phyloP scores from a whole-genome alignment of 768 basidiomycete genomes.

The Lanmaoa pseudosensibilis region DNA sequence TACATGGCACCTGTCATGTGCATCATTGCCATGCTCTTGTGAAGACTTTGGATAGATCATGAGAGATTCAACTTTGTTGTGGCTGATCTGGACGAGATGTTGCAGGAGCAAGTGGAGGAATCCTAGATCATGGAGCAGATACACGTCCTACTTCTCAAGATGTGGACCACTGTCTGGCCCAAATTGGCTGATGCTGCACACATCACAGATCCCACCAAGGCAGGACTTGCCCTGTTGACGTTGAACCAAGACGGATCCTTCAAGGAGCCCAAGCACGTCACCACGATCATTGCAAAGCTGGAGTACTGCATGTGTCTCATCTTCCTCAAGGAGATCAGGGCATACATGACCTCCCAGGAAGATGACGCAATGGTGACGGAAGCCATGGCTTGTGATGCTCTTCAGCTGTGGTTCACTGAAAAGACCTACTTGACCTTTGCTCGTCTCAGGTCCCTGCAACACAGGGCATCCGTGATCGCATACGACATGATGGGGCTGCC shows the following conservation, averaged over 20 bases:
- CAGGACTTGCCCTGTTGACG: background rate
- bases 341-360: background rate
- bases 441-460: slow-evolving; percentile 8
- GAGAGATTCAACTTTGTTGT: background rate
- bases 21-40: slow-evolving; percentile 1
- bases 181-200: fast-evolving
- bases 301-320: slow-evolving; percentile 10
- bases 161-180: slow-evolving; percentile 16
- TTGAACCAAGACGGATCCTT: slow-evolving; percentile 12
- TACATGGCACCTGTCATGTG: slow-evolving; percentile 9
- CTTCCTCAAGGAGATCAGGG: slow-evolving; percentile 4
- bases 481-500: slow-evolving; percentile 2
- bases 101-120: background rate
- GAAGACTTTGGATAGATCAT: background rate
- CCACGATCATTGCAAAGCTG: slow-evolving; percentile 3
- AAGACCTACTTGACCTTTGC: slow-evolving; percentile 4
- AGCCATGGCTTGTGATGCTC: background rate
- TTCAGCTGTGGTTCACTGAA: slow-evolving; percentile 3
- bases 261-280: slow-evolving; percentile 13
- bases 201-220: background rate
- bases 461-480: background rate
- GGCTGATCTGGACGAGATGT: background rate
- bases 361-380: background rate
- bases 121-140: background rate
- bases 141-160: background rate